Conservation (phyloP, 805 yeast genomes). For the Candida jianshihensis region DNA sequence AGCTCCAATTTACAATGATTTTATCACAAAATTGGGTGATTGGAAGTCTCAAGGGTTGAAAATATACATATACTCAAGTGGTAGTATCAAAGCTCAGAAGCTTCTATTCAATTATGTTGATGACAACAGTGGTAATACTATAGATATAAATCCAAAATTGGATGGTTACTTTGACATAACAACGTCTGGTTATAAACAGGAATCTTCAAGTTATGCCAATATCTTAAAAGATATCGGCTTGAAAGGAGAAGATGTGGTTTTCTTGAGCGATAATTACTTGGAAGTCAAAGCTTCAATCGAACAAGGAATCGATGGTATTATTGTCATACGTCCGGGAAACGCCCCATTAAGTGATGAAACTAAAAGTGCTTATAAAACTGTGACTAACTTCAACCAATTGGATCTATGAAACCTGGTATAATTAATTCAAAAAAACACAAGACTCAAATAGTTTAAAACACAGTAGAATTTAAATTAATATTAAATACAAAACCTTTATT, state of each 20-base stretch:
- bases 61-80: conserved; percentile 80
- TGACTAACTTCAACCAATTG: conserved; percentile 25
- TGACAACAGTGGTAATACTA: conserved; percentile 24
- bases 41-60: conserved; percentile 28
- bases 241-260: conserved; percentile 35
- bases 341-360: conserved; percentile 37
- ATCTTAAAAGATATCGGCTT: conserved; percentile 41
- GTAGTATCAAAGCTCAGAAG: conserved; percentile 82
- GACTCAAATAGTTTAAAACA: too few species aligned
- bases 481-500: too few species aligned
- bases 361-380: conserved; percentile 16
- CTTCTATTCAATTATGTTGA: conserved; percentile 63
- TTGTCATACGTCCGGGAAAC: conserved; percentile 77
- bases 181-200: conserved; percentile 71
- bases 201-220: conserved; percentile 45
- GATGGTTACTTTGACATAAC: conserved; percentile 79
- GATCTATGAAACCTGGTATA: conserved; percentile 7
- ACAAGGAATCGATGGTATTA: conserved; percentile 51
- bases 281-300: conserved; percentile 72
- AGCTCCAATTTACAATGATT: conserved; percentile 76
- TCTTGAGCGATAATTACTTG: conserved; percentile 71
- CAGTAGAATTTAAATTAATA: too few species aligned
- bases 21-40: conserved; percentile 44
- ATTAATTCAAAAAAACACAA: too few species aligned
- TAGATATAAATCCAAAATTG: conserved; percentile 48